Conservation (phyloP, 371 early-diverging fungal genomes). For the Mucor lusitanicus region DNA sequence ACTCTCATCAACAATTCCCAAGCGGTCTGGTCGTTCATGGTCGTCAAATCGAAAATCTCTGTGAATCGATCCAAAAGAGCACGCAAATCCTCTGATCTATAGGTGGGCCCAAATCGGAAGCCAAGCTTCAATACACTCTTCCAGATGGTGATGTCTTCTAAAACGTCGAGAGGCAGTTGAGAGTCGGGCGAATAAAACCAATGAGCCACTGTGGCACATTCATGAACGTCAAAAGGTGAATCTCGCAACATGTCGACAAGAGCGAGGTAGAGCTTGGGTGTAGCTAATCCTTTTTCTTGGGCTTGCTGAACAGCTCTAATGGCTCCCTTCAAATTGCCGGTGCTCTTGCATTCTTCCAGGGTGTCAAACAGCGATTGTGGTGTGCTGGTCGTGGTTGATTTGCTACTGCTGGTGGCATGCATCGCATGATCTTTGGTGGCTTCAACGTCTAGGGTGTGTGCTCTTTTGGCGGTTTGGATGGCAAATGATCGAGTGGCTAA, state of each 20-base stretch:
- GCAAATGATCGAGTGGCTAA: background rate
- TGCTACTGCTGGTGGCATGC: background rate
- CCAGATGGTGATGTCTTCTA: constrained; percentile 35
- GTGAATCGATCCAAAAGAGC: constrained; percentile 26
- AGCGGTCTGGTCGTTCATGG: constrained; percentile 20
- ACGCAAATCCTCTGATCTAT: constrained; percentile 27
- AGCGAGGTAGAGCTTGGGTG: constrained; percentile 14
- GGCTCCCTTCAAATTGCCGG: constrained; percentile 20
- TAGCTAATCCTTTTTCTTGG: constrained; percentile 3
- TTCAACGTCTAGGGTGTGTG: background rate
- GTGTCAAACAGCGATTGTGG: constrained; percentile 1
- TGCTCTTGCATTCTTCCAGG: constrained; percentile 11
- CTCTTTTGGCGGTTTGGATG: background rate
- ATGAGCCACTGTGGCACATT: constrained; percentile 18
- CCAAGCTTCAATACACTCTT: constrained; percentile 32
- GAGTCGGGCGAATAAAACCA: constrained; percentile 32
- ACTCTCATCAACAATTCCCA: constrained; percentile 42
- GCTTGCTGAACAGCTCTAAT: constrained; percentile 13
- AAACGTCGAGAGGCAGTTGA: constrained; percentile 8
- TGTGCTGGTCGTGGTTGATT: background rate
- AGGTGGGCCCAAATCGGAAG: constrained; percentile 21
- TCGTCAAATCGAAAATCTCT: constrained; percentile 16
- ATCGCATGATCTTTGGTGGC: background rate
- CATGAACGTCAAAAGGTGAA: constrained; percentile 20
- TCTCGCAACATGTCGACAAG: constrained; percentile 14